Base-by-base conservation (phyloP, 2,329 filamentous ascomycete genomes). In the Aspergillus ochraceoroseus region DNA sequence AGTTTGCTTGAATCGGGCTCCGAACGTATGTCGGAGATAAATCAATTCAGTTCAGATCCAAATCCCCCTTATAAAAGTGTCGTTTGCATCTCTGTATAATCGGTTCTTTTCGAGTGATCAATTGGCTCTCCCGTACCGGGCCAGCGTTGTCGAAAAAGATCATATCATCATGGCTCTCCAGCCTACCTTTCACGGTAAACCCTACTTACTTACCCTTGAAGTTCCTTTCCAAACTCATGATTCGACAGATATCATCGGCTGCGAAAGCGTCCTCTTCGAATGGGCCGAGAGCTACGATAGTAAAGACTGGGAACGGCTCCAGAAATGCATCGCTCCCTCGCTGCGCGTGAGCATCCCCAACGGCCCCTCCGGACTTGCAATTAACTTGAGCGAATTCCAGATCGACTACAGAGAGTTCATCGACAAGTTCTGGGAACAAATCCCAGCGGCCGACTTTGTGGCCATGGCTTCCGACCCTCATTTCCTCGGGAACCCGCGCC, bases 371-470 rank as follows among this genome's bases (percentile, higher is more conserved):
- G n/a, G n/a, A n/a, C n/a, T n/a, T n/a, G n/a, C n/a, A n/a, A n/a
- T n/a, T n/a, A n/a, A n/a, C n/a, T n/a, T 18, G n/a, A 23, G 19
- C 3, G 8, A 28, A 3, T 3, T 8, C 14, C 26, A 80, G 72
- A 73, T 85, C 53, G 82, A 86, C 70, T 86, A 85, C 73, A 72
- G 73, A 31, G 70, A 70, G 15, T 75, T 79, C 59, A 69, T 76
- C 69, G 72, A 42, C 34, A 42, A 48, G 13, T n/a, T 42, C 18
- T 46, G 43, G 46, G 43, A 48, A 32, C 66, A 68, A 23, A 77
- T 80, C 73, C 67, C 73, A 2, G 70, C 73, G 1, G 67, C 71
- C 5, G 74, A 78, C 25, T 80, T 72, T 63, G 61, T 79, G 51
- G 50, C 56, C 51, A 77, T 79, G 73, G 67, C 75, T 49, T 74